Percentiles rank a stretch among this genome's conserved stretches.
Conservation (phyloP, 768 basidiomycete genomes). For the Serendipita sp. region DNA sequence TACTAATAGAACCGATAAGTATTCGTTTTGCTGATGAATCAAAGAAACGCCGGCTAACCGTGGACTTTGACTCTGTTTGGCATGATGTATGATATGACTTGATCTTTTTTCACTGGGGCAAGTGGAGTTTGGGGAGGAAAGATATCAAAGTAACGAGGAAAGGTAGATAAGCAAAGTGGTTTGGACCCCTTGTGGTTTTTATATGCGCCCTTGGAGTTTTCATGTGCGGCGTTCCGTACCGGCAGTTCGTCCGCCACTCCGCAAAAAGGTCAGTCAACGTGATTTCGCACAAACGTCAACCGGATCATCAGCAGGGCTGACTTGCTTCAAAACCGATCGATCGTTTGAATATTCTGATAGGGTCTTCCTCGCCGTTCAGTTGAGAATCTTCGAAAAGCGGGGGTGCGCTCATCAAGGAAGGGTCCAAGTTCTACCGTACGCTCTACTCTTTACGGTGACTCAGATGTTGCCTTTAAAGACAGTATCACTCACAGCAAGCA, state of each 20-base stretch:
- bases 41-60: background rate
- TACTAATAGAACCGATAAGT: background rate
- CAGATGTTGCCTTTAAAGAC: too few species aligned
- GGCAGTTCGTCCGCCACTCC: background rate
- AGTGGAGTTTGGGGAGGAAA: too few species aligned
- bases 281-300: background rate
- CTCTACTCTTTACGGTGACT: too few species aligned
- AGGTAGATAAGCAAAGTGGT: background rate
- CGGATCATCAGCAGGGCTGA: background rate
- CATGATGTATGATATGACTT: background rate
- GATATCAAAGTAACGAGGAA: background rate
- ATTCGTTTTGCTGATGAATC: background rate
- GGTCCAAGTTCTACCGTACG: too few species aligned
- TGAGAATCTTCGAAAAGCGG: too few species aligned
- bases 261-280: background rate
- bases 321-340: too few species aligned
- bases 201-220: background rate
- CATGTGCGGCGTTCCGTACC: background rate
- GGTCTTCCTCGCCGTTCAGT: too few species aligned
- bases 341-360: too few species aligned
- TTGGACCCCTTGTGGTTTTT: background rate
- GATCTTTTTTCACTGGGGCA: too few species aligned
- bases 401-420: too few species aligned
- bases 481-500: too few species aligned
- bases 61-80: background rate